A percentile compares a stretch with the other conserved stretches of the same genome.
Conservation (phyloP, 306 rosid species). For the Glycyrrhiza uralensis region DNA sequence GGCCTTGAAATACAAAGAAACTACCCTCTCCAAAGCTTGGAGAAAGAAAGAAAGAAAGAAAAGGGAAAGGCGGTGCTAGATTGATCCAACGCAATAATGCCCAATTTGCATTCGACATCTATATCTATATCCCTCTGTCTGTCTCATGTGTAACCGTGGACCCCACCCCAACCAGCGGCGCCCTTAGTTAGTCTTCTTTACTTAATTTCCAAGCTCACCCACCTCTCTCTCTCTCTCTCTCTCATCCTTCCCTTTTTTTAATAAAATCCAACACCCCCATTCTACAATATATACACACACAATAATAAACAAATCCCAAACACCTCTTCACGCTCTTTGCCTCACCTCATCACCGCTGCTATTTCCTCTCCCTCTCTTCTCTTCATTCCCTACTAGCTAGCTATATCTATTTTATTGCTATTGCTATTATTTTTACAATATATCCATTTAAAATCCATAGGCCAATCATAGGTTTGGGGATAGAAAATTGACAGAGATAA, state of each 20-base stretch:
- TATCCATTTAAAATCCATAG: constrained; percentile 7
- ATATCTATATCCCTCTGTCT: constrained; percentile 15
- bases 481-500: neutral
- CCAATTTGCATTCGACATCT: constrained; percentile 16
- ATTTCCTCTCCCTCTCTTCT: neutral
- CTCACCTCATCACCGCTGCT: neutral
- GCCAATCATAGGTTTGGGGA: constrained; percentile 30
- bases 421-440: neutral
- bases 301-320: constrained; percentile 39
- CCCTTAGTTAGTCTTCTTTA: constrained; percentile 70
- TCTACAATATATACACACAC: neutral
- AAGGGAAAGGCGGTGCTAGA: constrained; percentile 50
- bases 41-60: neutral
- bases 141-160: constrained; percentile 41
- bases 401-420: neutral
- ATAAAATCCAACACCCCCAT: neutral
- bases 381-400: neutral
- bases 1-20: neutral
- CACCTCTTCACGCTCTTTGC: constrained; percentile 5
- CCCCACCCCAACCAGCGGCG: constrained; percentile 72
- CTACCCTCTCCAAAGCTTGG: neutral
- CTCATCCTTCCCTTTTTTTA: neutral
- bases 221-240: constrained; percentile 24
- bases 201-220: constrained; percentile 79
- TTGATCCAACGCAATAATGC: constrained; percentile 39